Evolutionary conservation across 768 basidiomycete genomes (phyloP).

Genomic region (Russula griseocarnosa): DNA sequence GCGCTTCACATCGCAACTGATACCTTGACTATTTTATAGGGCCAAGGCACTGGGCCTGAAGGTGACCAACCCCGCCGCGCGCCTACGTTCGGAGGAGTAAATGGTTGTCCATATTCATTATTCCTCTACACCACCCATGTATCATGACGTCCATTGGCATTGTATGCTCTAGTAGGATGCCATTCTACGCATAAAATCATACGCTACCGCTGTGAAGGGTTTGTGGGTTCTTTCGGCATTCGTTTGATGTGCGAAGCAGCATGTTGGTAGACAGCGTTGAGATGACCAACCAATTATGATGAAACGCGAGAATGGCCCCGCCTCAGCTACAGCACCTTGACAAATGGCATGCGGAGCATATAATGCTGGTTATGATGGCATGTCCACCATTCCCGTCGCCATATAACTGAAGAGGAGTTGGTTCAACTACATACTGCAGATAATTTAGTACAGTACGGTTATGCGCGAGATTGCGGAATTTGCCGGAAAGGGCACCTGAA

Average conservation of each 20-base stretch:
- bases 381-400: conserved; percentile 34
- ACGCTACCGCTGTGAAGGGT: conserved; percentile 38
- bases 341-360: conserved; percentile 35
- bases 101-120: conserved; percentile 43
- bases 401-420: neutral
- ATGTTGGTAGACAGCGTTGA: neutral
- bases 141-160: conserved; percentile 41
- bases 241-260: neutral
- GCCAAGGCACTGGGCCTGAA: conserved; percentile 86
- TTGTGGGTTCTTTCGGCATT: conserved; percentile 37
- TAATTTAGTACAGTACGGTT: neutral
- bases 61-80: conserved; percentile 89
- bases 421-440: neutral
- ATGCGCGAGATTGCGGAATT: neutral
- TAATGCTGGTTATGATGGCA: conserved; percentile 44
- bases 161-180: conserved; percentile 4
- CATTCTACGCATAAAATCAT: neutral
- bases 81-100: conserved; percentile 90
- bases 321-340: neutral
- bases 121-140: conserved; percentile 45
- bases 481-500: conserved; percentile 10
- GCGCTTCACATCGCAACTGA: conserved; percentile 3
- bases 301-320: neutral
- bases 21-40: conserved; percentile 38
- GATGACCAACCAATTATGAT: conserved; percentile 1